These are phyloP conservation scores for Pecoramyces ruminantium DNA, from an alignment of 192 early-diverging fungal species.

Conservation along the genomic window DNA sequence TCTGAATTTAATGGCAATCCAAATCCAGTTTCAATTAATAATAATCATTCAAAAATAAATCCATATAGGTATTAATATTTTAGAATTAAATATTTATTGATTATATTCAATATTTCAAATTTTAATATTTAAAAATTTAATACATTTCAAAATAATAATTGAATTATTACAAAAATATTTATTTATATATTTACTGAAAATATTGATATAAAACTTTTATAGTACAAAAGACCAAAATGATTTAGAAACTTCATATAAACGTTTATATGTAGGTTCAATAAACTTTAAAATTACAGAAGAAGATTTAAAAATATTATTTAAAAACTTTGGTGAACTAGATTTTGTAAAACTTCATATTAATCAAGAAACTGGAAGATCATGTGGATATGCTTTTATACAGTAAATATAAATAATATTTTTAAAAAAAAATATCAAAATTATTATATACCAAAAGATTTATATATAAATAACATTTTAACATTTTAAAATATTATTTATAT, in stretches of 20 bases:
- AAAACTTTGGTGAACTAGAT: slow-evolving; percentile 70
- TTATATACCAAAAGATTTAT: neutral
- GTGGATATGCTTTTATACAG: slow-evolving; percentile 68
- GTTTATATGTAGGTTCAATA: slow-evolving; percentile 25
- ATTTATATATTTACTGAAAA: too few relatives aligned
- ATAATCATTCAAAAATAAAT: neutral
- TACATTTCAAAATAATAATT: too few relatives aligned
- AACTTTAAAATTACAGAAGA: slow-evolving; percentile 25
- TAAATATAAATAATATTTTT: too few relatives aligned
- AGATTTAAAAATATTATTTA: slow-evolving; percentile 66
- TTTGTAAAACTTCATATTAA: slow-evolving; percentile 65
- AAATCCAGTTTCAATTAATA: neutral
- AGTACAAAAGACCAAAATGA: neutral
- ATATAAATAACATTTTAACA: too few relatives aligned
- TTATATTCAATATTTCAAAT: too few relatives aligned
- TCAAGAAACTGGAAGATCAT: slow-evolving; percentile 48
- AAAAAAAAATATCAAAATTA: too few relatives aligned
- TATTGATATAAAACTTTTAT: too few relatives aligned
- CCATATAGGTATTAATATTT: neutral
- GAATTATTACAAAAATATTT: too few relatives aligned
- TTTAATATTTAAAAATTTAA: too few relatives aligned
- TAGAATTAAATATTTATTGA: too few relatives aligned
- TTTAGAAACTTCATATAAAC: neutral
- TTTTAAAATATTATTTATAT: too few relatives aligned
- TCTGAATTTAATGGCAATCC: slow-evolving; percentile 13